Evolutionary conservation across 202 grass and related monocot genomes (phyloP).

Genomic region (Schoenoplectus triqueter): DNA sequence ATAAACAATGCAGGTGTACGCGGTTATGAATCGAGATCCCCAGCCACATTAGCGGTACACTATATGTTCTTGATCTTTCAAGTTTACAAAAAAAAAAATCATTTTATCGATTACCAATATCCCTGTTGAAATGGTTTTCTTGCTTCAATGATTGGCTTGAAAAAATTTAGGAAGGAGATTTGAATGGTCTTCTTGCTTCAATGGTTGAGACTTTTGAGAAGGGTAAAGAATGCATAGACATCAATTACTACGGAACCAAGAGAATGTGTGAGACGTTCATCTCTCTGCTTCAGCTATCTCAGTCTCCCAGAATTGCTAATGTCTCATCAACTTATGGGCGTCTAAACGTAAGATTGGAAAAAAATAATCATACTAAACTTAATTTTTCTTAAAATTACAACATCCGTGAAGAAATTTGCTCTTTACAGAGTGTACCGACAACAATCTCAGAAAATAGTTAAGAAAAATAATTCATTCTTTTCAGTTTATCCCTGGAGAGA

Average conservation of each 20-base stretch:
- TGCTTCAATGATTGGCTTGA: not conserved
- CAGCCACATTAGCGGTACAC: not conserved
- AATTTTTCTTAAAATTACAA: too few species aligned
- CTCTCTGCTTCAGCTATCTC: not conserved
- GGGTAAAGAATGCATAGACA: slow-evolving; percentile 42
- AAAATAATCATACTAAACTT: not conserved
- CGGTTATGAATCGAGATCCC: not conserved
- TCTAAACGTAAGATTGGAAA: not conserved
- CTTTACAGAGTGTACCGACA: not conserved
- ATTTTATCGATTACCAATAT: not conserved
- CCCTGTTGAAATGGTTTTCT: not conserved
- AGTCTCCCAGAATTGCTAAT: not conserved
- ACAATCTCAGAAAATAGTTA: not conserved
- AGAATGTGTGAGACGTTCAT: not conserved
- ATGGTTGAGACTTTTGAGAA: not conserved
- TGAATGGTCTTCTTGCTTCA: not conserved
- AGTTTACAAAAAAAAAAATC: not conserved
- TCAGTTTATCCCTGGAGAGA: slow-evolving; percentile 28
- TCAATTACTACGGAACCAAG: slow-evolving; percentile 41
- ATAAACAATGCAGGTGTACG: slow-evolving; percentile 29
- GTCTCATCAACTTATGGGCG: not conserved
- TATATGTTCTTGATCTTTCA: not conserved
- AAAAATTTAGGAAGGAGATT: not conserved
- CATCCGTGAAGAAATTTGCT: not conserved
- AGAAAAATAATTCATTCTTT: not conserved